Percentiles rank a stretch among this genome's conserved stretches.
These are phyloP conservation scores for Colletotrichum filicis DNA, from an alignment of 2,329 filamentous ascomycete species.

Conservation along the genomic window DNA sequence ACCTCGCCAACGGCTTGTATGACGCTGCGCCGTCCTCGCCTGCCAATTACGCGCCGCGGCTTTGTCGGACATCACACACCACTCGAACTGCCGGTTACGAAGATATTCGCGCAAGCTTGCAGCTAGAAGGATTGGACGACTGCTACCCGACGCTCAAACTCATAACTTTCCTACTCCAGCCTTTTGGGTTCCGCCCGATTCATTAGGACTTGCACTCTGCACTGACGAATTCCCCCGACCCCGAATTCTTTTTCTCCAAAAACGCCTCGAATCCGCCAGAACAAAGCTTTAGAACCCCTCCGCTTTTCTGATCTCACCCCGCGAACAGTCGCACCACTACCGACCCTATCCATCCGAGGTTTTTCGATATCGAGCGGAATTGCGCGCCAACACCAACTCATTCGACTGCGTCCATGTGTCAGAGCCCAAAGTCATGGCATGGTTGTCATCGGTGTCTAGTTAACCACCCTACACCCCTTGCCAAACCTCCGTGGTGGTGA, in stretches of 20 bases:
- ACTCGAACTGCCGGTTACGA: constrained; percentile 21
- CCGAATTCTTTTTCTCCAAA: background rate
- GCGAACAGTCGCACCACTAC: background rate
- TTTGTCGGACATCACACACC: constrained; percentile 24
- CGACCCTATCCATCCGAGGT: background rate
- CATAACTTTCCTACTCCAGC: constrained; percentile 8
- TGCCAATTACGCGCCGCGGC: constrained; percentile 17
- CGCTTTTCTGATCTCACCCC: background rate
- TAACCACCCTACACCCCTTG: constrained; percentile 26
- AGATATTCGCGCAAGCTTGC: constrained; percentile 33
- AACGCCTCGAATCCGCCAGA: background rate
- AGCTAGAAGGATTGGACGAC: constrained; percentile 28
- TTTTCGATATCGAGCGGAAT: constrained; percentile 13
- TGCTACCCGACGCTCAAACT: constrained; percentile 1
- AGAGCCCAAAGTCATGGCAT: constrained; percentile 32
- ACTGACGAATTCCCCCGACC: background rate
- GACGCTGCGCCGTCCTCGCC: constrained; percentile 18
- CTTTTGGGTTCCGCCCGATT: background rate
- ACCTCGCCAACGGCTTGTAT: constrained; percentile 14
- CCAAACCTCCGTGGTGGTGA: constrained; percentile 34
- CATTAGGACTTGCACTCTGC: background rate
- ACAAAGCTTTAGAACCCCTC: background rate
- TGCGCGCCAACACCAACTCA: constrained; percentile 7
- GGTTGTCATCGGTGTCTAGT: constrained; percentile 30
- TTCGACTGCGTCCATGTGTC: constrained; percentile 32